A percentile compares a stretch with the other conserved stretches of the same genome.
phyloP scores from a whole-genome alignment of 495 filamentous ascomycete species.

The Xylaria bambusicola region DNA sequence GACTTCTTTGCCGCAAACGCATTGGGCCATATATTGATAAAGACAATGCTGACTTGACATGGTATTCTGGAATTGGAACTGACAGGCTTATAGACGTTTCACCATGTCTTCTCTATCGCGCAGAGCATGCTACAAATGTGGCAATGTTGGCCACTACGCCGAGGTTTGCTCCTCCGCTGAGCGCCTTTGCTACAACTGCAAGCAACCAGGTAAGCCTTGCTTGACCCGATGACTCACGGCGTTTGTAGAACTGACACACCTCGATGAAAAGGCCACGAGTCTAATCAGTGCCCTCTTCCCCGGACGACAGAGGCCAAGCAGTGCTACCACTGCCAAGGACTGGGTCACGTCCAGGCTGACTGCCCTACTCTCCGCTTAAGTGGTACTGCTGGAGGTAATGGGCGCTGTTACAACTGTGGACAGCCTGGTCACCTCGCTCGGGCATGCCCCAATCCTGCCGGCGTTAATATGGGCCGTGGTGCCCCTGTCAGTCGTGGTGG shows the following conservation, averaged over 20 bases:
- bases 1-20: slow-evolving; percentile 38
- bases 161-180: slow-evolving; percentile 97
- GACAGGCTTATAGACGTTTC: slow-evolving; percentile 42
- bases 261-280: slow-evolving; percentile 79
- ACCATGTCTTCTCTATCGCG: slow-evolving; percentile 91
- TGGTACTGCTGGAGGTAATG: slow-evolving; percentile 65
- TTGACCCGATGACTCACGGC: not conserved
- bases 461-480: slow-evolving; percentile 63
- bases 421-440: slow-evolving; percentile 89
- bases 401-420: slow-evolving; percentile 95
- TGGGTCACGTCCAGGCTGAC: slow-evolving; percentile 98
- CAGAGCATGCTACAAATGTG: slow-evolving; percentile 99
- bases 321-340: slow-evolving; percentile 99
- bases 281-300: slow-evolving; percentile 92
- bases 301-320: slow-evolving; percentile 98
- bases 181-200: slow-evolving; percentile 99
- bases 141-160: slow-evolving; percentile 98
- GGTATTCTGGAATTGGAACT: slow-evolving; percentile 39
- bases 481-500: slow-evolving; percentile 66
- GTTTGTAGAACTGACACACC: not conserved
- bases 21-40: too few species aligned
- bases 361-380: slow-evolving; percentile 94
- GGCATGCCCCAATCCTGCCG: slow-evolving; percentile 75
- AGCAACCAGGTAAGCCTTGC: slow-evolving; percentile 72
- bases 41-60: slow-evolving; percentile 36